Evolutionary conservation across 345 rosid species (phyloP).

Genomic region (Ceriops zippeliana): DNA sequence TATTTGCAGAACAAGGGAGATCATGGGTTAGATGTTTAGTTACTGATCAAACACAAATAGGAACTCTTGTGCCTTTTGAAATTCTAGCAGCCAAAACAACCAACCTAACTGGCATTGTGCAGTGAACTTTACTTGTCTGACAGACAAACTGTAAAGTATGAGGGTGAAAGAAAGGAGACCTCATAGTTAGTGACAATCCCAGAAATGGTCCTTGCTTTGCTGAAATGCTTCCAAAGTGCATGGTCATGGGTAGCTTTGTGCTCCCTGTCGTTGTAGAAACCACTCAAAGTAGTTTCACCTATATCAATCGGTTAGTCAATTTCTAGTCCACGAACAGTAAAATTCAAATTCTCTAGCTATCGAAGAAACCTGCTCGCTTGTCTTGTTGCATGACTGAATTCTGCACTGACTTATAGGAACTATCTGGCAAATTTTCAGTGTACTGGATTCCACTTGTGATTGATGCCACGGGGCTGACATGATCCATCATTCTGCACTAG

Average conservation of each 20-base stretch:
- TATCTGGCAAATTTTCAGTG: neutral
- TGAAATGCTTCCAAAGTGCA: neutral
- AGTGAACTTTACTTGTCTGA: too few species aligned
- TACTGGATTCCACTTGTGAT: neutral
- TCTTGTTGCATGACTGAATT: neutral
- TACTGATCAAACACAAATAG: too few species aligned
- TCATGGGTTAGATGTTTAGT: too few species aligned
- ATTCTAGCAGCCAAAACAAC: too few species aligned
- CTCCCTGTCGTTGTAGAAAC: neutral
- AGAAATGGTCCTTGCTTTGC: constrained; percentile 9
- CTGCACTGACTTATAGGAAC: neutral
- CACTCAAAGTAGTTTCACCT: constrained; percentile 6
- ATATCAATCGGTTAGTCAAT: neutral
- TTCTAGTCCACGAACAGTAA: too few species aligned
- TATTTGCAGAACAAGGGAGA: neutral
- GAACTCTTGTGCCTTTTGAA: too few species aligned
- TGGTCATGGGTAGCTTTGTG: neutral
- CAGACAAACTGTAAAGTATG: neutral
- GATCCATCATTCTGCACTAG: constrained; percentile 7
- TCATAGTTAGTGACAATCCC: neutral
- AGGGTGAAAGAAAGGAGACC: neutral
- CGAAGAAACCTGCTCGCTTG: neutral
- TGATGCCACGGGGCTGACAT: neutral
- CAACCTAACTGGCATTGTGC: neutral
- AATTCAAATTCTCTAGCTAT: too few species aligned